A percentile compares a stretch with the other conserved stretches of the same genome.
phyloP scores from a whole-genome alignment of 768 basidiomycete species.

The Kwoniella sp. region DNA sequence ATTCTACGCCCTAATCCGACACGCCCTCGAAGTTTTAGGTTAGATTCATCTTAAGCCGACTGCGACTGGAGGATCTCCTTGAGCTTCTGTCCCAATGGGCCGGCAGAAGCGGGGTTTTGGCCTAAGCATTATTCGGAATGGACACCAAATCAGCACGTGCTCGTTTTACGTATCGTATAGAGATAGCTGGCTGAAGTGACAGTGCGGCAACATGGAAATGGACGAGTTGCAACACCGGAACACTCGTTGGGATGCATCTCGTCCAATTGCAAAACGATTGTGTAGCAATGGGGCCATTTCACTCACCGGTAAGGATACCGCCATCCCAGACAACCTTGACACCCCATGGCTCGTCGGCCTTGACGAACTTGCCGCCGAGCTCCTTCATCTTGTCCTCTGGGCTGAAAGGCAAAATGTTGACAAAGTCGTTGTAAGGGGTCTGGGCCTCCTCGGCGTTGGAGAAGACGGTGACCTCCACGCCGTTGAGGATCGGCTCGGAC shows the following conservation, averaged over 20 bases:
- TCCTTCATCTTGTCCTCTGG: conserved; percentile 55
- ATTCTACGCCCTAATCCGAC: too few relatives aligned
- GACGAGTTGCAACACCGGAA: too few relatives aligned
- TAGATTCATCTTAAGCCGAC: conserved; percentile 6
- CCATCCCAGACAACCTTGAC: conserved; percentile 58
- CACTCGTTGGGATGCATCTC: too few relatives aligned
- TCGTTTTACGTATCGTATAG: too few relatives aligned
- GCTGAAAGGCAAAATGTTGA: conserved; percentile 66
- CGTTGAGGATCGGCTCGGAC: conserved; percentile 69
- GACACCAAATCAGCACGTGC: too few relatives aligned
- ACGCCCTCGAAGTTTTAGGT: not conserved
- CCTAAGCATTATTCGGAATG: too few relatives aligned
- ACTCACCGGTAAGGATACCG: conserved; percentile 41
- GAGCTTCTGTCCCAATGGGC: conserved; percentile 64
- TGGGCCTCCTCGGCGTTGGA: conserved; percentile 70
- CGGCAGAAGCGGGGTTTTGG: conserved; percentile 73
- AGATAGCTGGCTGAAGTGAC: too few relatives aligned
- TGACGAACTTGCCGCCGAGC: conserved; percentile 61
- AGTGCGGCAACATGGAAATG: too few relatives aligned
- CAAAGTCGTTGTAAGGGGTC: conserved; percentile 57
- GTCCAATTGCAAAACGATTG: too few relatives aligned
- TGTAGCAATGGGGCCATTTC: too few relatives aligned
- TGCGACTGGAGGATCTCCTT: conserved; percentile 60
- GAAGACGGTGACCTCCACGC: conserved; percentile 67
- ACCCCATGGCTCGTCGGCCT: conserved; percentile 64